These are phyloP conservation scores for Fraxinus anomala DNA, from an alignment of 257 asterid species.

Conservation along the genomic window DNA sequence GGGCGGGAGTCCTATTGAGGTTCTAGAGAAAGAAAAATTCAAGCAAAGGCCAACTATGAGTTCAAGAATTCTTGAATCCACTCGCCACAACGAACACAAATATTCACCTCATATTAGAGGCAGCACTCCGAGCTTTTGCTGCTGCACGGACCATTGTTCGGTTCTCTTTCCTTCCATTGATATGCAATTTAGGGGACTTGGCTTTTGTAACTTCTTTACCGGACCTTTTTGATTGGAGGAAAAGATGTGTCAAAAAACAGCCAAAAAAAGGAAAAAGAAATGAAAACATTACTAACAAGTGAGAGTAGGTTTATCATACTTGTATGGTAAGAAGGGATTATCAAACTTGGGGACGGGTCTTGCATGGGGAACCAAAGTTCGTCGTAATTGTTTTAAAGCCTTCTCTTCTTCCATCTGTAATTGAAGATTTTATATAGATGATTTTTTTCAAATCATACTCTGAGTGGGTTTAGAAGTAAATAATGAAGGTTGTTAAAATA, in stretches of 20 bases:
- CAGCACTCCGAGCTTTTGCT: conserved; percentile 38
- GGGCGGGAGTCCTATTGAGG: background rate
- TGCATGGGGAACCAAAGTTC: conserved; percentile 82
- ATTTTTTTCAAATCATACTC: background rate
- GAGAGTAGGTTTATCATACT: conserved; percentile 33
- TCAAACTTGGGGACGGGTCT: conserved; percentile 76
- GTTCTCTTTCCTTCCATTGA: conserved; percentile 58
- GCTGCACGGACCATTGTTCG: conserved; percentile 41
- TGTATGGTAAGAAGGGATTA: conserved; percentile 80
- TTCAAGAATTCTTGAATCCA: conserved; percentile 62
- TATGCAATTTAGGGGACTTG: conserved; percentile 71
- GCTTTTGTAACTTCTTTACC: conserved; percentile 65
- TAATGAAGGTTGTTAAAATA: background rate
- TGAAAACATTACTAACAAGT: no score
- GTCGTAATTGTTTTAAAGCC: conserved; percentile 78
- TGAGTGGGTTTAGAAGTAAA: background rate
- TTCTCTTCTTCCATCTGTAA: conserved; percentile 90
- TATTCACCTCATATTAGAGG: conserved; percentile 67
- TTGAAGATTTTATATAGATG: background rate
- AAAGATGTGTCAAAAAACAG: background rate
- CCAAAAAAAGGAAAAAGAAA: background rate
- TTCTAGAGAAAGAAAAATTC: no score
- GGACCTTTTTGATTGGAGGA: conserved; percentile 47
- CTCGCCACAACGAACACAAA: background rate
- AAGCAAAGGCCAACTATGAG: background rate